phyloP scores from a whole-genome alignment of 2,329 filamentous ascomycete genomes.

The Ilyonectria robusta region DNA sequence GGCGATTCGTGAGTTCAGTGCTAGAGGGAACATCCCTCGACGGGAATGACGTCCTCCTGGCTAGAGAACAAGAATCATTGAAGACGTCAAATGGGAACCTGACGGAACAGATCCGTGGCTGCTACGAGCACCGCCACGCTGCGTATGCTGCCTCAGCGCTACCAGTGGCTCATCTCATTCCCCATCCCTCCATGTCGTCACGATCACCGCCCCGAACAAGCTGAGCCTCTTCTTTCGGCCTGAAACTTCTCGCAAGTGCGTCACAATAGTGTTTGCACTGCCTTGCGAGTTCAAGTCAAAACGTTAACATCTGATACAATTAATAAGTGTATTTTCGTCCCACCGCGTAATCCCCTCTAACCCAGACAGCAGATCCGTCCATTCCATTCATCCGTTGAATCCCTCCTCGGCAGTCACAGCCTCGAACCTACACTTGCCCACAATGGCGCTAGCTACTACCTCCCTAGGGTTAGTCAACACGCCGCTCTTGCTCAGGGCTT shows the following conservation, averaged over 20 bases:
- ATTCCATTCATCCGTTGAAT: too few species aligned
- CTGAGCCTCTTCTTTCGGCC: constrained; percentile 13
- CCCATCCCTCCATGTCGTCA: constrained; percentile 37
- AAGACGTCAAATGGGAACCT: not conserved
- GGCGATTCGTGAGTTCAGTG: not conserved
- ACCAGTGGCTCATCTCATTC: constrained; percentile 13
- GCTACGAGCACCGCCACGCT: constrained; percentile 17
- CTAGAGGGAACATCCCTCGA: not conserved
- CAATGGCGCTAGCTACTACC: not conserved
- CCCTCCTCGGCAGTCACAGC: too few species aligned
- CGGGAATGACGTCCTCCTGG: not conserved
- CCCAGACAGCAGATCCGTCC: too few species aligned
- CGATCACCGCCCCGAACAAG: constrained; percentile 31
- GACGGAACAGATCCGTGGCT: not conserved
- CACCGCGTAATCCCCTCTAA: too few species aligned
- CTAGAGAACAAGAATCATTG: not conserved
- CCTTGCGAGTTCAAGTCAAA: constrained; percentile 29
- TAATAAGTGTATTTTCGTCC: too few species aligned
- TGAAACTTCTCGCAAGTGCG: constrained; percentile 21
- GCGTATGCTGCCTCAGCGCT: not conserved
- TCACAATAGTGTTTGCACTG: constrained; percentile 35
- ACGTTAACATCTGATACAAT: not conserved
- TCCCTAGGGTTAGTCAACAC: too few species aligned
- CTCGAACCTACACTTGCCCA: not conserved
- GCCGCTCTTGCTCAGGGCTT: too few species aligned